These are phyloP conservation scores for Talaromyces sp. DNA, from an alignment of 2,329 filamentous ascomycete species.

Conservation along the genomic window DNA sequence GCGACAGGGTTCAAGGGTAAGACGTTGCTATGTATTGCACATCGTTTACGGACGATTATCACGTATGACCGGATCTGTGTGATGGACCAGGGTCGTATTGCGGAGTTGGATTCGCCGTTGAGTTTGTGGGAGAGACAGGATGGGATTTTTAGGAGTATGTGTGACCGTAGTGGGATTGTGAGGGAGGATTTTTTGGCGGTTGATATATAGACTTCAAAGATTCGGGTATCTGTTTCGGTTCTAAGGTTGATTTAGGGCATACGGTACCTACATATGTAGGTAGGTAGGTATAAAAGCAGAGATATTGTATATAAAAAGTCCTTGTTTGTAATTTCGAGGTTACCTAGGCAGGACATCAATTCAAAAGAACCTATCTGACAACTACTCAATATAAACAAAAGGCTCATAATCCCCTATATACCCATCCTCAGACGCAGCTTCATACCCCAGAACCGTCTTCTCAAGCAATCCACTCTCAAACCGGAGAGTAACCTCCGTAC, in stretches of 20 bases:
- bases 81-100: slow-evolving; percentile 85
- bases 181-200: slow-evolving; percentile 33
- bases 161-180: slow-evolving; percentile 74
- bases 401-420: background rate
- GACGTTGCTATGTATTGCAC: slow-evolving; percentile 88
- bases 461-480: background rate
- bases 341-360: background rate
- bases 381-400: background rate
- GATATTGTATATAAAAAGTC: background rate
- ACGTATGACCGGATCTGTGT: slow-evolving; percentile 94
- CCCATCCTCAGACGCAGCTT: background rate
- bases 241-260: too few species aligned
- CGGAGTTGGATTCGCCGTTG: slow-evolving; percentile 74
- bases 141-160: slow-evolving; percentile 86
- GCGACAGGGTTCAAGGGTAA: slow-evolving; percentile 76
- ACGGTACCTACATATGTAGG: too few species aligned
- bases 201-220: background rate
- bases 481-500: background rate
- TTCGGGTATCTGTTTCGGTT: background rate
- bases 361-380: background rate
- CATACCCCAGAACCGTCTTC: background rate
- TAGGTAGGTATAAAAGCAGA: too few species aligned
- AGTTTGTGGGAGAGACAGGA: slow-evolving; percentile 61
- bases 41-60: slow-evolving; percentile 86
- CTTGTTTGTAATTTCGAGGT: background rate